Base-by-base conservation (phyloP, 495 filamentous ascomycete genomes). In the Hapsidospora chrysogenum region DNA sequence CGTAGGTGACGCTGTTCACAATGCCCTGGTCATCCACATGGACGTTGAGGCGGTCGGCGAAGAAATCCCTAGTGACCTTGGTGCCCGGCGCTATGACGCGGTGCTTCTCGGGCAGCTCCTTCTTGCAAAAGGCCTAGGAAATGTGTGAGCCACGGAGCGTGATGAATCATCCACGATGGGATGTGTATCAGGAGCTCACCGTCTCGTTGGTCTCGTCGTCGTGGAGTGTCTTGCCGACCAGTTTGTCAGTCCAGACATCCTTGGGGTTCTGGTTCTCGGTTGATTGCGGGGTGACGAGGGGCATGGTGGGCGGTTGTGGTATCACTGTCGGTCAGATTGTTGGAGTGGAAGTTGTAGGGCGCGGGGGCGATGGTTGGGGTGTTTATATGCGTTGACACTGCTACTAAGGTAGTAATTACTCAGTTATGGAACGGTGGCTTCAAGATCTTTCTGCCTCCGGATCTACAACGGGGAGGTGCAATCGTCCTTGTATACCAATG, bases 271-370 rank as follows among this genome's bases (percentile, higher is more conserved):
- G 66, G 5, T 19, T 11, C 48, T 63, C 68, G 41, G 47, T 51
- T 64, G 58, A 85, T 58, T 26, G 48, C 73, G 78, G 10, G 80
- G 80, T 13, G 48, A 87, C 74, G 57, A 87, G 80, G 64, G 81
- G 81, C 81, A 87, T 87, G 27, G 47, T 77, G 64, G 35, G 26
- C 29, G n/a, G n/a, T n/a, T n/a, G n/a, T n/a, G n/a, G n/a, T n/a
- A n/a, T n/a, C n/a, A n/a, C n/a, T n/a, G n/a, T n/a, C n/a, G n/a
- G n/a, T n/a, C n/a, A n/a, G n/a, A n/a, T n/a, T n/a, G n/a, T n/a
- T n/a, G n/a, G n/a, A n/a, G n/a, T n/a, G n/a, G n/a, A n/a, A n/a
- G n/a, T n/a, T n/a, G n/a, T n/a, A n/a, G n/a, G n/a, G n/a, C n/a
- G n/a, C n/a, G n/a, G n/a, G n/a, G n/a, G n/a, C n/a, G n/a, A n/a